phyloP scores from a whole-genome alignment of 306 rosid species.

The Prunus padus region DNA sequence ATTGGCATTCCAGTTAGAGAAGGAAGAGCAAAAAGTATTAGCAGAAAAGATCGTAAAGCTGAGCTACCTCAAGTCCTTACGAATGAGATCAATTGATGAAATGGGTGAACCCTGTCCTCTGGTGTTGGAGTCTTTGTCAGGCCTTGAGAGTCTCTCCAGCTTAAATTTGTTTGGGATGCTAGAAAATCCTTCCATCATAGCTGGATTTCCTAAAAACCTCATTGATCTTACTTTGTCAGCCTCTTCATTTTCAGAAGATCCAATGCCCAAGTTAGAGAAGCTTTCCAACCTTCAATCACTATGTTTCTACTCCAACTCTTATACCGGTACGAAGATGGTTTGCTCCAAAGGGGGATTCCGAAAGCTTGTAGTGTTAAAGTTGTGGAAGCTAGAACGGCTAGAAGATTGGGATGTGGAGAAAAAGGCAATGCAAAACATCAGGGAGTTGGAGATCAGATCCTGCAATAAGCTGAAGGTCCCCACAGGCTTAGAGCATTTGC shows the following conservation, averaged over 20 bases:
- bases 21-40: slow-evolving; percentile 1
- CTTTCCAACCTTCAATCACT: slow-evolving; percentile 20
- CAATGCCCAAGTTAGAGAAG: slow-evolving; percentile 30
- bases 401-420: slow-evolving; percentile 25
- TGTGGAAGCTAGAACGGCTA: slow-evolving; percentile 1
- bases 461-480: slow-evolving; percentile 2
- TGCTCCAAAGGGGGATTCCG: slow-evolving; percentile 22
- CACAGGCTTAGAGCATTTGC: slow-evolving; percentile 24
- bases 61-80: slow-evolving; percentile 23
- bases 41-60: slow-evolving; percentile 11
- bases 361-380: slow-evolving; percentile 32
- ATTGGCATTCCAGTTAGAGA: slow-evolving; percentile 26
- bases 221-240: slow-evolving; percentile 42
- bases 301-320: slow-evolving; percentile 30
- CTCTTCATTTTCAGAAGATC: slow-evolving; percentile 22
- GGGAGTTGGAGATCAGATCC: slow-evolving; percentile 32
- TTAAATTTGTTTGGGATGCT: slow-evolving; percentile 31
- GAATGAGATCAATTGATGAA: slow-evolving; percentile 28
- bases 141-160: slow-evolving; percentile 26
- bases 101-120: slow-evolving; percentile 9
- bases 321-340: slow-evolving; percentile 1
- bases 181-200: background rate
- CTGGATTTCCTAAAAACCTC: slow-evolving; percentile 18
- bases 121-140: slow-evolving; percentile 6
- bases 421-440: slow-evolving; percentile 28